A percentile compares a stretch with the other conserved stretches of the same genome.
phyloP scores from a whole-genome alignment of 2,329 filamentous ascomycete species.

The Seiridium unicorne region DNA sequence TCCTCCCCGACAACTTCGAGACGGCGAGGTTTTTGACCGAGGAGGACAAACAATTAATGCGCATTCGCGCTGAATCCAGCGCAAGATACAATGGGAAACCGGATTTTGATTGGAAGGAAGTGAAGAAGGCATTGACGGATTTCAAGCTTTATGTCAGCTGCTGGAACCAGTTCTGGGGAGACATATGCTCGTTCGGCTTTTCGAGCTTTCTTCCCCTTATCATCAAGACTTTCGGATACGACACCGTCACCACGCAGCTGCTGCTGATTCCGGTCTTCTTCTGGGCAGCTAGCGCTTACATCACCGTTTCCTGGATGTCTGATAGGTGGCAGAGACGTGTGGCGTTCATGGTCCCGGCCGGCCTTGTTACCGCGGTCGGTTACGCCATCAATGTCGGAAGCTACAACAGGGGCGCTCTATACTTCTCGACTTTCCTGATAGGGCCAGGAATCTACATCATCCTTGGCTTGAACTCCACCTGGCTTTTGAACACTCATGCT shows the following conservation, averaged over 20 bases:
- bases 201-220: constrained; percentile 6
- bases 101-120: constrained; percentile 10
- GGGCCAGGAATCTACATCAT: constrained; percentile 17
- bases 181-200: constrained; percentile 7
- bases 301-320: constrained; percentile 5
- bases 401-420: neutral
- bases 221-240: constrained; percentile 11
- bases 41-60: constrained; percentile 14
- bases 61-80: constrained; percentile 9
- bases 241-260: constrained; percentile 2
- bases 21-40: constrained; percentile 11
- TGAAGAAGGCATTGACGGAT: constrained; percentile 13
- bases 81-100: constrained; percentile 8
- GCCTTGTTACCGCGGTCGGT: constrained; percentile 4
- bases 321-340: constrained; percentile 11
- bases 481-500: constrained; percentile 16
- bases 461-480: constrained; percentile 15
- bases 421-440: constrained; percentile 15
- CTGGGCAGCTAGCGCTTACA: constrained; percentile 7
- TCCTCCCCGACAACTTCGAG: constrained; percentile 14
- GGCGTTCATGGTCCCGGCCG: constrained; percentile 11
- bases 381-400: constrained; percentile 10
- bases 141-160: constrained; percentile 12
- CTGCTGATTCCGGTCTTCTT: constrained; percentile 11
- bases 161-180: constrained; percentile 5